A percentile compares a stretch with the other conserved stretches of the same genome.
phyloP scores from a whole-genome alignment of 345 rosid species.

The Raphanus sativus region DNA sequence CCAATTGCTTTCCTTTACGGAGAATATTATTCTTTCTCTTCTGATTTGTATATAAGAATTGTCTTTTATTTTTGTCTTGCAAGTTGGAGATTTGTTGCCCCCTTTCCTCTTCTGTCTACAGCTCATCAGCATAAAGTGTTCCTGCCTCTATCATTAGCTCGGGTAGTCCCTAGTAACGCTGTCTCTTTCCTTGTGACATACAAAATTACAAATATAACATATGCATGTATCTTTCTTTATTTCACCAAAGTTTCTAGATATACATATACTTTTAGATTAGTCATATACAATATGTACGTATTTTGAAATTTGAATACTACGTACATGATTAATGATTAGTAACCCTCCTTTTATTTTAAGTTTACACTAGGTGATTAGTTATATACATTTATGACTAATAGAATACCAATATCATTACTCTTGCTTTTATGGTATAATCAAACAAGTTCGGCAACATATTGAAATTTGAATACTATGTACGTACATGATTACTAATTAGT shows the following conservation, averaged over 20 bases:
- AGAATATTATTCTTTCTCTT: slow-evolving; percentile 12
- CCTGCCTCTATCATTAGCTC: background rate
- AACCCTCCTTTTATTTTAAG: background rate
- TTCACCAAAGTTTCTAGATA: background rate
- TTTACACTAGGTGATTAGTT: background rate
- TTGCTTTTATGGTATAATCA: background rate
- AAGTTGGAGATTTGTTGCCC: slow-evolving; percentile 35
- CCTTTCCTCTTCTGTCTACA: slow-evolving; percentile 34
- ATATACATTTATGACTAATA: background rate
- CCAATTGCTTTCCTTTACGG: slow-evolving; percentile 16
- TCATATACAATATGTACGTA: background rate
- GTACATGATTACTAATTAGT: background rate
- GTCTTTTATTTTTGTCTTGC: slow-evolving; percentile 34
- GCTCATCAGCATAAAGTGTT: slow-evolving; percentile 31
- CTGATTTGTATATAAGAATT: slow-evolving; percentile 19
- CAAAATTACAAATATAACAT: slow-evolving; percentile 19
- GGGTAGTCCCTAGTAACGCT: background rate
- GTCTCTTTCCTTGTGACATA: slow-evolving; percentile 5
- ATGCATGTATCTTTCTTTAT: background rate
- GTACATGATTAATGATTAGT: background rate
- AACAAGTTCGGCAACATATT: background rate
- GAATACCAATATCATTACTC: background rate
- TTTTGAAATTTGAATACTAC: background rate
- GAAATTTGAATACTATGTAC: background rate
- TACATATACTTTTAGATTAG: background rate